phyloP scores from a whole-genome alignment of 2,329 filamentous ascomycete genomes.

The Cucurbitaria berberidis region DNA sequence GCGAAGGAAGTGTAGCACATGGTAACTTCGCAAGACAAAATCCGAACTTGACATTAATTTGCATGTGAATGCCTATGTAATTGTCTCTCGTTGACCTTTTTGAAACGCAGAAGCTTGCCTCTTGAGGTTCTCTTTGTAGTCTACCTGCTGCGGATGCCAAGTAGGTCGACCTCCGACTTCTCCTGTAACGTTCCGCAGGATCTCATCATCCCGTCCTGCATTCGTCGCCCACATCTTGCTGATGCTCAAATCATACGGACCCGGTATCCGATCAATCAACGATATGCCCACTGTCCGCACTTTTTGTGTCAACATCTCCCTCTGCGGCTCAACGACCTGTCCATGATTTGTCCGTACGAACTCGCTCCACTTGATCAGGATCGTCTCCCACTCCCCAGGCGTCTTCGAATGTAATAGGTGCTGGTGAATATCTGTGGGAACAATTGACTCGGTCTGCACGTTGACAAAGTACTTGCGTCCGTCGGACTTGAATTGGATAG shows the following conservation, averaged over 20 bases:
- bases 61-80: conserved; percentile 10
- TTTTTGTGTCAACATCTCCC: conserved; percentile 84
- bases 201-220: conserved; percentile 50
- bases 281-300: conserved; percentile 86
- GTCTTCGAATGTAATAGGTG: conserved; percentile 82
- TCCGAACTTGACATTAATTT: neutral
- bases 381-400: conserved; percentile 90
- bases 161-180: conserved; percentile 33
- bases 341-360: conserved; percentile 96
- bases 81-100: conserved; percentile 12
- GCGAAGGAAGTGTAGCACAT: neutral
- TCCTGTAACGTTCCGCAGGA: conserved; percentile 33
- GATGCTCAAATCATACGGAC: conserved; percentile 85
- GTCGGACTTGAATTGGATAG: conserved; percentile 86
- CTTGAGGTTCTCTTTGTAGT: conserved; percentile 24
- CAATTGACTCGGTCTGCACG: conserved; percentile 90
- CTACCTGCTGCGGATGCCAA: conserved; percentile 20
- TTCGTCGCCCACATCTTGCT: conserved; percentile 93
- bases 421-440: conserved; percentile 95
- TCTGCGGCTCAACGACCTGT: conserved; percentile 89
- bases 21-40: neutral
- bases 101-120: conserved; percentile 22
- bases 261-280: conserved; percentile 85
- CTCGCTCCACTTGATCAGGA: conserved; percentile 87
- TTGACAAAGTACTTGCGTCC: conserved; percentile 94